Conservation (phyloP, 345 rosid species). For the Gossypium anomalum region DNA sequence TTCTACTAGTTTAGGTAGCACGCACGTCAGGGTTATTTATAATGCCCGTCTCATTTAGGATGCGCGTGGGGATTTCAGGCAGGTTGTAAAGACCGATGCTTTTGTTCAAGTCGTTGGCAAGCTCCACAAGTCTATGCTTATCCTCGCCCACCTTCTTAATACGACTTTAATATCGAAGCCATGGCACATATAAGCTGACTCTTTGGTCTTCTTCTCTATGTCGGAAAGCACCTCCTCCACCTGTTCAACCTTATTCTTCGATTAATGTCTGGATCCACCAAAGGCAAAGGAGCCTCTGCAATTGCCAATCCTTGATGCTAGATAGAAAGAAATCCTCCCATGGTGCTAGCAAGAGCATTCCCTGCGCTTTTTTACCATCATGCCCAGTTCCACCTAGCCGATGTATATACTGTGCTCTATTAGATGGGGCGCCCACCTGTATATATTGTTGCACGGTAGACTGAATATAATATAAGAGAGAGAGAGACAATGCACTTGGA, state of each 20-base stretch:
- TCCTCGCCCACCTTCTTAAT: constrained; percentile 60
- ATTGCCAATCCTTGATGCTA: constrained; percentile 75
- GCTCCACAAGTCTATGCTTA: constrained; percentile 70
- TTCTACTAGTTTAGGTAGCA: constrained; percentile 18
- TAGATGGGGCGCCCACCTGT: constrained; percentile 87
- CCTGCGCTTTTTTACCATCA: constrained; percentile 92
- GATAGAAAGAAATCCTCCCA: constrained; percentile 91
- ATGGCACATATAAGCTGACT: constrained; percentile 88
- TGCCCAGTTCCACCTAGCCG: constrained; percentile 94
- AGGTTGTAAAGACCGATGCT: constrained; percentile 83
- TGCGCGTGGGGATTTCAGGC: constrained; percentile 63
- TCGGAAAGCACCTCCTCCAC: constrained; percentile 59
- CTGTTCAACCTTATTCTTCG: constrained; percentile 46
- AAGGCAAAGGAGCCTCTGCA: constrained; percentile 51
- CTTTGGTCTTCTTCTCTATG: constrained; percentile 73
- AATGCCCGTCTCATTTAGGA: constrained; percentile 81
- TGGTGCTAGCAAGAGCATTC: constrained; percentile 67
- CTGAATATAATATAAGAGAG: not conserved
- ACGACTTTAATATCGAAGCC: constrained; percentile 92
- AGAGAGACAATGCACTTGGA: not conserved
- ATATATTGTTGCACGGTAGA: not conserved
- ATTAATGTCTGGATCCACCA: constrained; percentile 57
- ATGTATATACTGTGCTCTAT: constrained; percentile 86
- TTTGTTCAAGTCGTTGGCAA: constrained; percentile 84
- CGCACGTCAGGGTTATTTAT: constrained; percentile 78